Evolutionary conservation across 768 basidiomycete genomes (phyloP).

Genomic region (Hygrophorus pudorinus): DNA sequence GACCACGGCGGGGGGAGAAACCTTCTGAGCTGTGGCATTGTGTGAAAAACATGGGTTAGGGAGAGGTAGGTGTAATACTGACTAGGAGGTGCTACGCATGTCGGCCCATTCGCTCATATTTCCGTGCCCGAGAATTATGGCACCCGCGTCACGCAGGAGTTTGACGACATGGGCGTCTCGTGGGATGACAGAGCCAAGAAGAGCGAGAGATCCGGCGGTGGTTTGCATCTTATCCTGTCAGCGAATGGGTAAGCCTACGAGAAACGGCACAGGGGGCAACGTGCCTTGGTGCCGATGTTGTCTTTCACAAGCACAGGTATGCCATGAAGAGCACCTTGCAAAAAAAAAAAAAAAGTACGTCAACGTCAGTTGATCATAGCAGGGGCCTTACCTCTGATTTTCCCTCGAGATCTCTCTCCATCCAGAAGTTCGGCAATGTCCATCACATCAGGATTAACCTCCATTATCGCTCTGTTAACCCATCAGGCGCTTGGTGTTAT

Average conservation of each 20-base stretch:
- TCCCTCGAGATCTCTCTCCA: too few species aligned
- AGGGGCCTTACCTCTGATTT: too few species aligned
- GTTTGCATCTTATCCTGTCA: slow-evolving; percentile 4
- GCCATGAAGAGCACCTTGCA: slow-evolving; percentile 3
- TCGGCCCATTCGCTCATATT: slow-evolving; percentile 47
- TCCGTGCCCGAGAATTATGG: slow-evolving; percentile 31
- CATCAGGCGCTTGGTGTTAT: too few species aligned
- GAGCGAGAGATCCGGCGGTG: slow-evolving; percentile 27
- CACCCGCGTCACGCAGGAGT: slow-evolving; percentile 15
- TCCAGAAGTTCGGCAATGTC: too few species aligned
- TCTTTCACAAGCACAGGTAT: slow-evolving; percentile 6
- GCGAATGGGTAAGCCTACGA: background rate
- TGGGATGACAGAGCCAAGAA: slow-evolving; percentile 33
- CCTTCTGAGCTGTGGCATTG: slow-evolving; percentile 9
- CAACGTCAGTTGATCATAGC: too few species aligned
- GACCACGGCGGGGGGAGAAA: slow-evolving; percentile 53
- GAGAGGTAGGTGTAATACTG: too few species aligned
- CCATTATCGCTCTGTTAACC: too few species aligned
- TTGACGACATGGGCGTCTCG: slow-evolving; percentile 37
- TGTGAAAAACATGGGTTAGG: too few species aligned
- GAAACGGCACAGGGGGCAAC: background rate
- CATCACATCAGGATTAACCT: too few species aligned
- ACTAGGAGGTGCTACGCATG: slow-evolving; percentile 34
- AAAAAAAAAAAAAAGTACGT: too few species aligned
- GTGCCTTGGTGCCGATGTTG: slow-evolving; percentile 5